phyloP scores from a whole-genome alignment of 306 rosid species.

The Prunus kanzakura region DNA sequence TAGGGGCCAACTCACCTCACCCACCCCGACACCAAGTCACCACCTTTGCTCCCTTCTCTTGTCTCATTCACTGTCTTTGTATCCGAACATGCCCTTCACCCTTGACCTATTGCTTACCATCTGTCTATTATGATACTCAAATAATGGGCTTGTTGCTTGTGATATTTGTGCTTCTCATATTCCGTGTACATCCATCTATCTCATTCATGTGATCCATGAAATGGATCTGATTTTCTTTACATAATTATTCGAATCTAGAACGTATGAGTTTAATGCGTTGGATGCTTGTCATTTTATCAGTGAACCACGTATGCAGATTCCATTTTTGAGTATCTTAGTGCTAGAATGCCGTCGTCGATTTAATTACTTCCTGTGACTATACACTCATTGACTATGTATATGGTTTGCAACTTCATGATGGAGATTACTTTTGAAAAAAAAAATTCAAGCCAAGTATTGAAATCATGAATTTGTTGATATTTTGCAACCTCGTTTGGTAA shows the following conservation, averaged over 20 bases:
- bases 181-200: no score
- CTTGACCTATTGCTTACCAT: background rate
- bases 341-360: background rate
- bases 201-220: background rate
- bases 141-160: background rate
- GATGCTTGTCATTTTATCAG: background rate
- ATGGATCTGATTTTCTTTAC: background rate
- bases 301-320: background rate
- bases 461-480: background rate
- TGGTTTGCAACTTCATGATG: background rate
- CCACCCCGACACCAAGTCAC: constrained; percentile 34
- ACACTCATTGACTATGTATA: background rate
- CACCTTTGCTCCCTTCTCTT: constrained; percentile 18
- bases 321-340: background rate
- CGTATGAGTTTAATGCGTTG: background rate
- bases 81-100: background rate
- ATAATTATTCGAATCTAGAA: background rate
- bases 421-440: background rate
- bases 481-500: background rate
- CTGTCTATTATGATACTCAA: background rate
- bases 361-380: background rate
- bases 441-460: constrained; percentile 6
- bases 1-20: constrained; percentile 28
- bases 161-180: constrained; percentile 1
- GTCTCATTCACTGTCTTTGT: constrained; percentile 38